These are phyloP conservation scores for Chaetoscypha palmicola DNA, from an alignment of 2,329 filamentous ascomycete species.

Conservation along the genomic window DNA sequence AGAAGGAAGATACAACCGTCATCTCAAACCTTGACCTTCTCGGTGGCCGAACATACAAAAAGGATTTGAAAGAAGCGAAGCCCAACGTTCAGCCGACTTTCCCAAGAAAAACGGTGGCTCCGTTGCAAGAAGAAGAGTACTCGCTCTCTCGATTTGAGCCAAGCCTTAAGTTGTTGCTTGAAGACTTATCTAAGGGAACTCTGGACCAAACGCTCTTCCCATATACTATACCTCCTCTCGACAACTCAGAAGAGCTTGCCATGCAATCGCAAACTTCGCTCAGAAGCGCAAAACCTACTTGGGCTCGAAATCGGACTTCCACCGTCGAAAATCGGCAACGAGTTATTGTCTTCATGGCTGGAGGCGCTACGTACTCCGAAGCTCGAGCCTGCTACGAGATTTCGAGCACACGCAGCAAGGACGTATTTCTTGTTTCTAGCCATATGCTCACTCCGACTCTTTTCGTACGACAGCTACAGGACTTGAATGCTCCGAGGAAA, in stretches of 20 bases:
- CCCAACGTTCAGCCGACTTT: constrained; percentile 63
- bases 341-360: constrained; percentile 89
- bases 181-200: constrained; percentile 60
- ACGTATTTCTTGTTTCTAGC: constrained; percentile 81
- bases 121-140: constrained; percentile 63
- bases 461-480: constrained; percentile 75
- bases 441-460: constrained; percentile 87
- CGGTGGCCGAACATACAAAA: constrained; percentile 64
- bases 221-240: constrained; percentile 63
- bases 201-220: constrained; percentile 64
- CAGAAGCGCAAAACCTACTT: constrained; percentile 86
- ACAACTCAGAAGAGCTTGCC: constrained; percentile 50
- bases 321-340: constrained; percentile 79
- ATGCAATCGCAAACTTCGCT: constrained; percentile 64
- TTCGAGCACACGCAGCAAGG: constrained; percentile 62
- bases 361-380: constrained; percentile 91
- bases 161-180: constrained; percentile 73
- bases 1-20: constrained; percentile 60
- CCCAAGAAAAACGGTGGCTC: constrained; percentile 51
- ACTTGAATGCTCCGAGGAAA: constrained; percentile 68
- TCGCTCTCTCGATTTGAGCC: constrained; percentile 84
- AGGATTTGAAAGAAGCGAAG: constrained; percentile 66
- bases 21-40: constrained; percentile 75
- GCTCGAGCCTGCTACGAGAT: constrained; percentile 83
- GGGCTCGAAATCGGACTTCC: constrained; percentile 75